phyloP scores from a whole-genome alignment of 2,329 filamentous ascomycete genomes.

The Lasiodiplodia sp. region DNA sequence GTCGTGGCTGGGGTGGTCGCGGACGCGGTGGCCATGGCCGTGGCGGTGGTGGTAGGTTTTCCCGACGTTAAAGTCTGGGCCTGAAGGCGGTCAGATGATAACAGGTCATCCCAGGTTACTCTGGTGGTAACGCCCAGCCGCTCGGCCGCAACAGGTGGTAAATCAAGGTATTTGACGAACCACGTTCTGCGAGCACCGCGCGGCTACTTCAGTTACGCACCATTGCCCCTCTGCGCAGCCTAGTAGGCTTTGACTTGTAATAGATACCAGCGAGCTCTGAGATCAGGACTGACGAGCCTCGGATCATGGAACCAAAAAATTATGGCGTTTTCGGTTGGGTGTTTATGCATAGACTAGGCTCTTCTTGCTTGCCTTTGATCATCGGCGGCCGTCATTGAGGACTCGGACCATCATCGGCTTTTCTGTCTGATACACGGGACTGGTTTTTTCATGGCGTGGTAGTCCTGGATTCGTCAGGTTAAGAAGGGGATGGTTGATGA shows the following conservation, averaged over 20 bases:
- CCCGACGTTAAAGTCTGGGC: conserved; percentile 21
- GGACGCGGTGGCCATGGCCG: conserved; percentile 72
- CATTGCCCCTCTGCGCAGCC: conserved; percentile 14
- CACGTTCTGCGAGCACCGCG: conserved; percentile 10
- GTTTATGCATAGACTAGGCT: conserved; percentile 25
- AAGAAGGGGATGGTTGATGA: conserved; percentile 12
- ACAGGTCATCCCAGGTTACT: conserved; percentile 21
- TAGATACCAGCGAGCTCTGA: conserved; percentile 18
- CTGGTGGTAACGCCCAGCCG: conserved; percentile 48
- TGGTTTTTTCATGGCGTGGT: background rate
- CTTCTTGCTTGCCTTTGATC: conserved; percentile 10
- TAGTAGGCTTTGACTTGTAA: conserved; percentile 25
- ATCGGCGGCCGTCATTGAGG: conserved; percentile 7
- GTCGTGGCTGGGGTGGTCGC: conserved; percentile 70
- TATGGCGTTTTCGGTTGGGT: conserved; percentile 28
- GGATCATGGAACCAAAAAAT: conserved; percentile 23
- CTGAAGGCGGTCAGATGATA: conserved; percentile 20
- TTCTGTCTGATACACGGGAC: conserved; percentile 3
- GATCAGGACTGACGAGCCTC: conserved; percentile 15
- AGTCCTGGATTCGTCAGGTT: conserved; percentile 1
- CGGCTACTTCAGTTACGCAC: conserved; percentile 9
- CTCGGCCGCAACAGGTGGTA: conserved; percentile 52
- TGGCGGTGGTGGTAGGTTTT: conserved; percentile 56
- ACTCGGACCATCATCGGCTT: conserved; percentile 1
- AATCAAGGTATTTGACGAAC: conserved; percentile 31